Conservation (phyloP, 1,139 yeast species). For the Pneumocystis canis region DNA sequence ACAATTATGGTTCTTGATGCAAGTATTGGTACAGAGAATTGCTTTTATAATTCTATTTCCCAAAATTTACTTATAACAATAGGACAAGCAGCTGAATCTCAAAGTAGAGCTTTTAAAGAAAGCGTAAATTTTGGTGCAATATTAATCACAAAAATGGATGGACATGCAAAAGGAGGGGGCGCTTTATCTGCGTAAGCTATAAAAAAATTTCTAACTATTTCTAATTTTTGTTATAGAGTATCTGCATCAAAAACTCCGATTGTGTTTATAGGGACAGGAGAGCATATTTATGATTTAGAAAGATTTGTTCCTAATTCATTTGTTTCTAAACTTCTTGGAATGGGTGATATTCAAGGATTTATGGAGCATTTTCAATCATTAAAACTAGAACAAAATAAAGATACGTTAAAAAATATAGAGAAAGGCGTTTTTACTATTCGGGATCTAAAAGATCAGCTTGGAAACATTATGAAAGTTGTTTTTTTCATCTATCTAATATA, state of each 20-base stretch:
- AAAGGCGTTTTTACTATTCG: slow-evolving; percentile 88
- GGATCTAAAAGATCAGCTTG: slow-evolving; percentile 91
- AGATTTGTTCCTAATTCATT: slow-evolving; percentile 81
- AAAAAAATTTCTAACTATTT: background rate
- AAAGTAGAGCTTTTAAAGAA: slow-evolving; percentile 87
- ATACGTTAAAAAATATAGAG: slow-evolving; percentile 81
- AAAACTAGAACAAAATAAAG: slow-evolving; percentile 69
- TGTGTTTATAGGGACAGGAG: slow-evolving; percentile 95
- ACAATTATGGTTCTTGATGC: slow-evolving; percentile 97
- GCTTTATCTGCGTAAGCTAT: slow-evolving; percentile 65
- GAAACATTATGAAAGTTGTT: slow-evolving; percentile 57
- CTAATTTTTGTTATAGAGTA: slow-evolving; percentile 27
- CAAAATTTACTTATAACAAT: background rate
- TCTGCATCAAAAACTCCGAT: slow-evolving; percentile 97
- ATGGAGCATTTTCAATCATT: slow-evolving; percentile 87
- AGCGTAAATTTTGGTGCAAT: slow-evolving; percentile 89
- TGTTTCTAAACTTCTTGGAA: slow-evolving; percentile 77
- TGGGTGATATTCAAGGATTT: slow-evolving; percentile 87
- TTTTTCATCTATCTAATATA: background rate
- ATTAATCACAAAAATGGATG: slow-evolving; percentile 91
- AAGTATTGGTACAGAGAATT: slow-evolving; percentile 33
- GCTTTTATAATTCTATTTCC: background rate
- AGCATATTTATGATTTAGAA: slow-evolving; percentile 86
- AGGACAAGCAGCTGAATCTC: slow-evolving; percentile 96
- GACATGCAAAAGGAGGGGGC: slow-evolving; percentile 99